Conservation (phyloP, 352 stramenopile genomes). For the Achlya hypogyna region DNA sequence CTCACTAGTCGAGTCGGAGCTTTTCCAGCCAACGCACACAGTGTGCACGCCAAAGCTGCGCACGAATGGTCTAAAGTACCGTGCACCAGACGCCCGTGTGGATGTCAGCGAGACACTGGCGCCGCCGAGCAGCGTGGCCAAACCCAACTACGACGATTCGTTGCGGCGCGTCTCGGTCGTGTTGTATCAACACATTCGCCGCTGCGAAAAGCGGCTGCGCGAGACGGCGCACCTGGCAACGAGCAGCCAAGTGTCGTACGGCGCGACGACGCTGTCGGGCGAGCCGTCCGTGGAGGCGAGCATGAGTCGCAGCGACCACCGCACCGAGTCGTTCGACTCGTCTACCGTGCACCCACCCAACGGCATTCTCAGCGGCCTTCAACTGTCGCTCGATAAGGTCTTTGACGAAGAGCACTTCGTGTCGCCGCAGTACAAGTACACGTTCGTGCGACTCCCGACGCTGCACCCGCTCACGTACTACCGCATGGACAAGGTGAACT, state of each 20-base stretch:
- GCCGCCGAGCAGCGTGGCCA: conserved; percentile 67
- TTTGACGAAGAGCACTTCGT: conserved; percentile 86
- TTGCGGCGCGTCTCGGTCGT: conserved; percentile 81
- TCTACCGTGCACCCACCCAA: conserved; percentile 10
- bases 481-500: conserved; percentile 75
- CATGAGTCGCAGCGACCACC: not conserved
- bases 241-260: not conserved
- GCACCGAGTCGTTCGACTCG: conserved; percentile 10
- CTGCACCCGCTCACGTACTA: conserved; percentile 71
- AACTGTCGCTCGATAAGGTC: conserved; percentile 67
- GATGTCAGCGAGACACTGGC: conserved; percentile 51
- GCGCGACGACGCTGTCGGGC: not conserved
- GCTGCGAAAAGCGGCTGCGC: conserved; percentile 70
- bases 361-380: conserved; percentile 22
- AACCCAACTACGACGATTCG: conserved; percentile 89
- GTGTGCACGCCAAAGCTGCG: conserved; percentile 74
- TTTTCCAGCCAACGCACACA: conserved; percentile 77
- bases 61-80: conserved; percentile 64
- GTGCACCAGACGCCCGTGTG: conserved; percentile 68
- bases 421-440: conserved; percentile 84
- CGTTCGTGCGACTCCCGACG: conserved; percentile 61
- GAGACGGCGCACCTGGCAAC: conserved; percentile 29
- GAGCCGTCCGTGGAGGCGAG: not conserved
- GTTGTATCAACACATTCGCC: conserved; percentile 82
- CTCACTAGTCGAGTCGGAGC: conserved; percentile 21